Evolutionary conservation across 176 grass and related monocot species (phyloP).

Genomic region (Sorghum bicolor): DNA sequence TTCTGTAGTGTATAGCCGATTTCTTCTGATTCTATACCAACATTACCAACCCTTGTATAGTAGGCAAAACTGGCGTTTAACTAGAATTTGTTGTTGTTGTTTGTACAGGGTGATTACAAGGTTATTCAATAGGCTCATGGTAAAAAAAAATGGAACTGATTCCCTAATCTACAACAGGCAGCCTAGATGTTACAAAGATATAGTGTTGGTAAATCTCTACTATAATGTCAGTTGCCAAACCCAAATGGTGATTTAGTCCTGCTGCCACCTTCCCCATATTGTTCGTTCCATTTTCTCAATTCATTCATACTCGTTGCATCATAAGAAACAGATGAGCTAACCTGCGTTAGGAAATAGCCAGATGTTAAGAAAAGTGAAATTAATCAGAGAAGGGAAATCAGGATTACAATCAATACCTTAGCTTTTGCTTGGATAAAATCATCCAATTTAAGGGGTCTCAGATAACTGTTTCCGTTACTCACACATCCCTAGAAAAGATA

Average conservation of each 20-base stretch:
- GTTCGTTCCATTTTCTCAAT: conserved; percentile 95
- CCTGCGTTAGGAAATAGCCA: conserved; percentile 40
- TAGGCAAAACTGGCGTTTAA: conserved; percentile 6
- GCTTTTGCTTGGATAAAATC: conserved; percentile 95
- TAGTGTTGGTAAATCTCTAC: background rate
- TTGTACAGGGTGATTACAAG: conserved; percentile 26
- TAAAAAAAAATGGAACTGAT: background rate
- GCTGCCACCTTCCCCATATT: conserved; percentile 92
- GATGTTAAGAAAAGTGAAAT: background rate
- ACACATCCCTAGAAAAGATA: conserved; percentile 42
- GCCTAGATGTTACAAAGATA: conserved; percentile 34
- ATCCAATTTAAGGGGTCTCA: conserved; percentile 71
- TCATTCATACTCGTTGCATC: conserved; percentile 90
- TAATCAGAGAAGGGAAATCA: background rate
- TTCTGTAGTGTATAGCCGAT: background rate
- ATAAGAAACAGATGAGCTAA: conserved; percentile 81
- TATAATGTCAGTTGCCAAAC: conserved; percentile 62
- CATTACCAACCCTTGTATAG: background rate
- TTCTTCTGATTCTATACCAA: background rate
- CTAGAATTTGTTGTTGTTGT: conserved; percentile 10
- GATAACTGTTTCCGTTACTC: conserved; percentile 22
- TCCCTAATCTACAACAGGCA: conserved; percentile 4
- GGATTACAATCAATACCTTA: conserved; percentile 58
- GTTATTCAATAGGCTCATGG: conserved; percentile 26
- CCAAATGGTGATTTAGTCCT: conserved; percentile 74